A percentile compares a stretch with the other conserved stretches of the same genome.
phyloP scores from a whole-genome alignment of 352 stramenopile species.

The Phytophthora agathidicida region DNA sequence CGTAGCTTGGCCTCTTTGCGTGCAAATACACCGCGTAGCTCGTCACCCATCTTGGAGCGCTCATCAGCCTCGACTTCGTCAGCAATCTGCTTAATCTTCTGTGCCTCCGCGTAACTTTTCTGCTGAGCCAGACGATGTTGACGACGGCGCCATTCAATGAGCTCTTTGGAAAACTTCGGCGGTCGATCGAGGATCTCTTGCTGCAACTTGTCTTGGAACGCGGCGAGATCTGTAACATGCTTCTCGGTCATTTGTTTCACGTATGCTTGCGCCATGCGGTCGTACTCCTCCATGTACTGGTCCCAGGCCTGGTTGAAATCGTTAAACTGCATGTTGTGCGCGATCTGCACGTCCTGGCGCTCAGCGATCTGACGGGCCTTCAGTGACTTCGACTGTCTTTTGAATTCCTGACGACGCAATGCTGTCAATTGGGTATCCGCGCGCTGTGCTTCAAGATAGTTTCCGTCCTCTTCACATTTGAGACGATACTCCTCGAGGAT shows the following conservation, averaged over 20 bases:
- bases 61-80: conserved; percentile 95
- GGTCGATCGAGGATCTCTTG: conserved; percentile 87
- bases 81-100: conserved; percentile 95
- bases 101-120: conserved; percentile 93
- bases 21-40: conserved; percentile 74
- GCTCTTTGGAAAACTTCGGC: conserved; percentile 93
- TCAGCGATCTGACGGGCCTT: conserved; percentile 91
- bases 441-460: conserved; percentile 93
- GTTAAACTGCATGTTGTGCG: conserved; percentile 95
- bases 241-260: conserved; percentile 95
- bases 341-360: conserved; percentile 94
- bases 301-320: conserved; percentile 96
- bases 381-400: conserved; percentile 91
- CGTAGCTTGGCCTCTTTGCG: conserved; percentile 92
- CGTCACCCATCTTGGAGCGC: conserved; percentile 86
- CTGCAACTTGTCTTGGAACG: conserved; percentile 91
- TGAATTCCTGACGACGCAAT: conserved; percentile 92
- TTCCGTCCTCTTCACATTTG: conserved; percentile 94
- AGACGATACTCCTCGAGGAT: conserved; percentile 94
- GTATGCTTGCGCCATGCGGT: conserved; percentile 94
- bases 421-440: conserved; percentile 89
- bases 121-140: conserved; percentile 94
- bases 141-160: conserved; percentile 94
- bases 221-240: conserved; percentile 80
- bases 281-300: conserved; percentile 95